phyloP scores from a whole-genome alignment of 305 asterid genomes.

The Fraxinus nigra region DNA sequence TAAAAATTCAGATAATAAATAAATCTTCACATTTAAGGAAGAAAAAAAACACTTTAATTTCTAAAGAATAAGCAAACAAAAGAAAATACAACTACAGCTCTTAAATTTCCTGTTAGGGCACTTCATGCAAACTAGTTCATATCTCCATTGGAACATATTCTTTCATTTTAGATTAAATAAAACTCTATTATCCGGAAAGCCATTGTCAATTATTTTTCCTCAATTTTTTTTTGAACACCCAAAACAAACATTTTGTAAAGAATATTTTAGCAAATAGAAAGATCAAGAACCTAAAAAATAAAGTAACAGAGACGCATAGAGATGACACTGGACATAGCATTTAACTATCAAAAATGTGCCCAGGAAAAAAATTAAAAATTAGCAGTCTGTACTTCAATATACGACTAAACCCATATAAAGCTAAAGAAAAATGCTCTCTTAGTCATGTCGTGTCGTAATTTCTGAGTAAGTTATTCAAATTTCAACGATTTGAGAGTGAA shows the following conservation, averaged over 20 bases:
- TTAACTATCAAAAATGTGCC: not conserved
- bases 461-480: not conserved
- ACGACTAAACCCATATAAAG: not conserved
- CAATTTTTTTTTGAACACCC: not conserved
- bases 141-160: not conserved
- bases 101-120: not conserved
- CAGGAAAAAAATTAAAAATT: not conserved
- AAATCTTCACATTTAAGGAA: not conserved
- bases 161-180: not conserved
- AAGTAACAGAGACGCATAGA: not conserved
- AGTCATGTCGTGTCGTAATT: not conserved
- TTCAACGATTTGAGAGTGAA: not conserved
- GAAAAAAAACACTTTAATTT: not conserved
- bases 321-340: not conserved
- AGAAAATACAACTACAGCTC: not conserved
- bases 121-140: not conserved
- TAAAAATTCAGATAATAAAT: not conserved
- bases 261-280: not conserved
- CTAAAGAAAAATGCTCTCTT: not conserved
- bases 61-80: not conserved
- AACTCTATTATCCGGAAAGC: not conserved
- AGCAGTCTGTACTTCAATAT: not conserved
- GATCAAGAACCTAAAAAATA: not conserved
- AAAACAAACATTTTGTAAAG: not conserved
- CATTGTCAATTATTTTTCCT: not conserved